Conservation (phyloP, 1,284 basidiomycete genomes). For the Sporisorium graminicola region DNA sequence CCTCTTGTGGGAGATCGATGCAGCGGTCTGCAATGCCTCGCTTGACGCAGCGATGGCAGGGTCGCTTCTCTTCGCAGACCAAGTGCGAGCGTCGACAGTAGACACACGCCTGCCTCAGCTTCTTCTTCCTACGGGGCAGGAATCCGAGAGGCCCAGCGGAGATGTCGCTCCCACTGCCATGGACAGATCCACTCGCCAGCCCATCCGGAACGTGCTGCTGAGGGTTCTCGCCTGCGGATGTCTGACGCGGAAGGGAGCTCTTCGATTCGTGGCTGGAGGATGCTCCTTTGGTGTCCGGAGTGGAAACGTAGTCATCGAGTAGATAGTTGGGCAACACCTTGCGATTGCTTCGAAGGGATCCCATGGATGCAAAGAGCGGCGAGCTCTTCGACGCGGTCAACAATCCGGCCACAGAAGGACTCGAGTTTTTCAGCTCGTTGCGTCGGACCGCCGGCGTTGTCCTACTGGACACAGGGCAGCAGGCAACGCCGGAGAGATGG, state of each 20-base stretch:
- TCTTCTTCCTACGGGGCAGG: slow-evolving; percentile 42
- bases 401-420: not conserved
- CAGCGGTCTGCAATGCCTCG: slow-evolving; percentile 50
- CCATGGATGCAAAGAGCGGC: slow-evolving; percentile 14
- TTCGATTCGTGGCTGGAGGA: slow-evolving; percentile 2
- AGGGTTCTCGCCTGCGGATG: slow-evolving; percentile 6
- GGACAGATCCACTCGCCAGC: slow-evolving; percentile 1
- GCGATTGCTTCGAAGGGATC: slow-evolving; percentile 26
- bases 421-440: not conserved
- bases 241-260: not conserved
- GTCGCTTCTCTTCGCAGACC: slow-evolving; percentile 50
- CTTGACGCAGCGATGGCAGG: slow-evolving; percentile 47
- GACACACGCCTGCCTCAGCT: slow-evolving; percentile 45
- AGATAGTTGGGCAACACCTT: slow-evolving; percentile 52
- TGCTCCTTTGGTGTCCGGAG: slow-evolving; percentile 13
- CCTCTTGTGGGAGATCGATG: slow-evolving; percentile 33
- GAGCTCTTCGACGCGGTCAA: not conserved
- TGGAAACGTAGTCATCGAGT: slow-evolving; percentile 37
- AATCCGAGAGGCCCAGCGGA: slow-evolving; percentile 6
- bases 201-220: slow-evolving; percentile 9
- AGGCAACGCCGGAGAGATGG: not conserved
- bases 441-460: not conserved
- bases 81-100: slow-evolving; percentile 48
- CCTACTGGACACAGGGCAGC: not conserved
- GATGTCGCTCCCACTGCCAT: slow-evolving; percentile 6